Evolutionary conservation across 768 basidiomycete species (phyloP).

Genomic region (Mycena amicta): DNA sequence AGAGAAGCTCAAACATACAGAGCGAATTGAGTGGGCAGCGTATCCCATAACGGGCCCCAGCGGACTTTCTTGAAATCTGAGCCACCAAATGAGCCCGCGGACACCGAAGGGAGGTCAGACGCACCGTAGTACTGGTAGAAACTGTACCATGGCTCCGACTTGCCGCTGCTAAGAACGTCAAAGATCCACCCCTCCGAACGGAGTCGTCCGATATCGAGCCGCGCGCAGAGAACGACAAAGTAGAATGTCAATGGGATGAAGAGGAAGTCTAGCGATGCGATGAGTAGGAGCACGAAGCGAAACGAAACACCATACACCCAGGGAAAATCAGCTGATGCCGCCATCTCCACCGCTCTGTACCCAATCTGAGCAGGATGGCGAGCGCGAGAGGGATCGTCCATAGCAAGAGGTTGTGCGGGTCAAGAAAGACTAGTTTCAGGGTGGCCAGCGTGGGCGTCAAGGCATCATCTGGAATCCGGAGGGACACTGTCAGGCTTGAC

Average conservation of each 20-base stretch:
- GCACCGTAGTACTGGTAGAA: conserved; percentile 82
- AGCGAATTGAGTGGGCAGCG: conserved; percentile 93
- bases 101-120: conserved; percentile 19
- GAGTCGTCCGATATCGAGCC: conserved; percentile 60
- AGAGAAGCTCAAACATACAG: conserved; percentile 51
- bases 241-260: conserved; percentile 86
- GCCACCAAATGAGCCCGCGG: neutral
- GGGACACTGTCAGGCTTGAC: conserved; percentile 76
- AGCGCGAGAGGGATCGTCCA: conserved; percentile 83
- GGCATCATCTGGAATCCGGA: conserved; percentile 78
- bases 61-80: conserved; percentile 63
- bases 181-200: conserved; percentile 84
- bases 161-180: conserved; percentile 50
- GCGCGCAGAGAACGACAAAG: conserved; percentile 64
- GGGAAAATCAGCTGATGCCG: conserved; percentile 91
- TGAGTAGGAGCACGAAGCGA: neutral
- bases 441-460: conserved; percentile 69
- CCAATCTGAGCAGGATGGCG: conserved; percentile 74
- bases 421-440: conserved; percentile 67
- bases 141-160: conserved; percentile 69
- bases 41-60: conserved; percentile 73
- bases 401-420: conserved; percentile 61
- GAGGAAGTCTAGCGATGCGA: conserved; percentile 62
- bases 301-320: conserved; percentile 54
- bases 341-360: conserved; percentile 70